phyloP scores from a whole-genome alignment of 2,329 filamentous ascomycete species.

The Aphanoascus verrucosus region DNA sequence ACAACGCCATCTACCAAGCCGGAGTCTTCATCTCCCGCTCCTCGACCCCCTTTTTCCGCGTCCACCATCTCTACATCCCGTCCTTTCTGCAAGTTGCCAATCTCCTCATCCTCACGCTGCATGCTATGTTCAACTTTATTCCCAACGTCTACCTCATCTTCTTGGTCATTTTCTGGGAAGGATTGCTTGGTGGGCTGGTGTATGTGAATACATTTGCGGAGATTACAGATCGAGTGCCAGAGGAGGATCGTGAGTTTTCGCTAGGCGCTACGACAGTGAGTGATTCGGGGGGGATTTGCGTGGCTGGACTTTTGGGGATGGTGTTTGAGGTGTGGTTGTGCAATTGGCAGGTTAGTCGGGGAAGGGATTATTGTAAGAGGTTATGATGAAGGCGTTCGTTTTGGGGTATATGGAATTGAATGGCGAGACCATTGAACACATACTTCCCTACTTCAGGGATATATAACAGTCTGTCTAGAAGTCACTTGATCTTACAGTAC shows the following conservation, averaged over 20 bases:
- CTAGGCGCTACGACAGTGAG: conserved; percentile 82
- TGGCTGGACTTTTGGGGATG: conserved; percentile 78
- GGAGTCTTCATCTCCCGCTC: conserved; percentile 92
- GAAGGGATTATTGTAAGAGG: conserved; percentile 60
- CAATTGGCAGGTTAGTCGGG: conserved; percentile 70
- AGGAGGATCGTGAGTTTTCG: conserved; percentile 78
- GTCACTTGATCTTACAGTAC: no score
- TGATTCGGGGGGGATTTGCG: conserved; percentile 80
- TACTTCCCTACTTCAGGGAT: no score
- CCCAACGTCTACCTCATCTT: conserved; percentile 83
- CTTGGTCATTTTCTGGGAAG: conserved; percentile 82
- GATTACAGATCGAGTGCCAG: conserved; percentile 71
- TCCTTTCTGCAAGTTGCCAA: conserved; percentile 75
- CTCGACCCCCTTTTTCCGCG: conserved; percentile 73
- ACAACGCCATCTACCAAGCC: conserved; percentile 86
- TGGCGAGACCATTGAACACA: no score
- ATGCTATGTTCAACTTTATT: conserved; percentile 70
- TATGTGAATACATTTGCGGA: conserved; percentile 96
- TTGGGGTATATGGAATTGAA: no score
- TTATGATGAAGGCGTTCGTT: conserved; percentile 17
- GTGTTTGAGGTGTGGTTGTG: conserved; percentile 71
- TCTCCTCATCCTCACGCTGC: conserved; percentile 58
- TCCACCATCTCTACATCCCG: conserved; percentile 70
- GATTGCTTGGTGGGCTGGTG: conserved; percentile 76
- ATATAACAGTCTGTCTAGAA: no score